Percentiles rank a stretch among this genome's conserved stretches.
Evolutionary conservation across 148 eudicot species (phyloP).

Genomic region (Heliamphora exappendiculata): DNA sequence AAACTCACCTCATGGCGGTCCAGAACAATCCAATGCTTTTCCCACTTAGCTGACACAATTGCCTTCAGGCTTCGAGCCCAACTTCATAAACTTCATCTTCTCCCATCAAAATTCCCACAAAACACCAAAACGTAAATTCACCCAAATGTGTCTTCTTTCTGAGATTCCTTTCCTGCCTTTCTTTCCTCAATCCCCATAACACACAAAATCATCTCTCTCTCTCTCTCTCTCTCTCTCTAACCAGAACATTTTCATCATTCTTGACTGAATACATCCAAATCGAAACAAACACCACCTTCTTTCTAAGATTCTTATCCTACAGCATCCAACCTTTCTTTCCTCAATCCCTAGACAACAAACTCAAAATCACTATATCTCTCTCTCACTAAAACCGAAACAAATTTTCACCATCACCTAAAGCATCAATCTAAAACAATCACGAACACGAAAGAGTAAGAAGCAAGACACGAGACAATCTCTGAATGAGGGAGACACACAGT

Average conservation of each 20-base stretch:
- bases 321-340: too few species aligned
- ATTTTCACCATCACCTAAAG: neutral
- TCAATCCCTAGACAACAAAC: too few species aligned
- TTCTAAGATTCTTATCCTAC: too few species aligned
- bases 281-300: neutral
- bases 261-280: conserved; percentile 3
- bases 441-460: too few species aligned
- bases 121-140: neutral
- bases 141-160: conserved; percentile 1
- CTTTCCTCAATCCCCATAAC: too few species aligned
- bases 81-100: conserved; percentile 82
- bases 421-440: neutral
- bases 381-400: neutral
- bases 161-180: conserved; percentile 2
- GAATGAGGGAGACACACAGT: too few species aligned
- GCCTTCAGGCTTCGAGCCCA: conserved; percentile 77
- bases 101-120: conserved; percentile 8
- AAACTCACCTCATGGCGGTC: too few species aligned
- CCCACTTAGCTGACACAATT: conserved; percentile 44
- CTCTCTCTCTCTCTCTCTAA: neutral
- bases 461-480: neutral
- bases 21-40: neutral
- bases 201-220: neutral
- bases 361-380: neutral
- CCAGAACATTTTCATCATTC: neutral